Evolutionary conservation across 2,329 filamentous ascomycete species (phyloP).

Genomic region (Zymoseptoria passerinii): DNA sequence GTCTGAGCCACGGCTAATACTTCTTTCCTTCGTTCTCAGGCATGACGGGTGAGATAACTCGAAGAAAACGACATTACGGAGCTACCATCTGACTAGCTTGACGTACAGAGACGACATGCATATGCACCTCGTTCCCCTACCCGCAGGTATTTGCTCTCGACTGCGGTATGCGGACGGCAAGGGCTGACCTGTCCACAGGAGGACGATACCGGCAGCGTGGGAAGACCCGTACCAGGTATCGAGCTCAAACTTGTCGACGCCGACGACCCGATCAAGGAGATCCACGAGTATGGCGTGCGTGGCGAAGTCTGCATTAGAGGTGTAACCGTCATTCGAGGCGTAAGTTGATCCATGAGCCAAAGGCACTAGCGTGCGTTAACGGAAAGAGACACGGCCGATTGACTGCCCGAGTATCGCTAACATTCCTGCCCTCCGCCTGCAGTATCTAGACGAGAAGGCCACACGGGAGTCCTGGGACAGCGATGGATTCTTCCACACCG

Average conservation of each 20-base stretch:
- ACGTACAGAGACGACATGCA: constrained; percentile 53
- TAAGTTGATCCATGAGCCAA: no score
- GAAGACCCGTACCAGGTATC: constrained; percentile 56
- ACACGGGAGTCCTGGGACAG: constrained; percentile 66
- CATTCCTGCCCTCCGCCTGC: no score
- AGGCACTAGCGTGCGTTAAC: no score
- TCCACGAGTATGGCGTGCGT: constrained; percentile 61
- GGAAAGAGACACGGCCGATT: no score
- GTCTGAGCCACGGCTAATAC: no score
- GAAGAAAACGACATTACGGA: background rate
- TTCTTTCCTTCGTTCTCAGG: background rate
- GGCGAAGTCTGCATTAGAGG: constrained; percentile 74
- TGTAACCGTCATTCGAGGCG: constrained; percentile 65
- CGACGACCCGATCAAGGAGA: constrained; percentile 53
- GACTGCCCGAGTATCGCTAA: no score
- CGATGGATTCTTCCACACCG: constrained; percentile 54
- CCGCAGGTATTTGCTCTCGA: no score
- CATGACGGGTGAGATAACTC: constrained; percentile 3
- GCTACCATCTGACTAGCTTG: background rate
- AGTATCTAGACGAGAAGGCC: constrained; percentile 54
- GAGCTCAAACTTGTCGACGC: constrained; percentile 59
- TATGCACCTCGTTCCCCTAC: constrained; percentile 55
- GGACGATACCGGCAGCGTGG: constrained; percentile 63
- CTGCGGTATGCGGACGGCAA: no score
- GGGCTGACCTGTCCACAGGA: no score